Percentiles rank a stretch among this genome's conserved stretches.
These are phyloP conservation scores for Penicillium freii DNA, from an alignment of 2,329 filamentous ascomycete genomes.

Conservation along the genomic window DNA sequence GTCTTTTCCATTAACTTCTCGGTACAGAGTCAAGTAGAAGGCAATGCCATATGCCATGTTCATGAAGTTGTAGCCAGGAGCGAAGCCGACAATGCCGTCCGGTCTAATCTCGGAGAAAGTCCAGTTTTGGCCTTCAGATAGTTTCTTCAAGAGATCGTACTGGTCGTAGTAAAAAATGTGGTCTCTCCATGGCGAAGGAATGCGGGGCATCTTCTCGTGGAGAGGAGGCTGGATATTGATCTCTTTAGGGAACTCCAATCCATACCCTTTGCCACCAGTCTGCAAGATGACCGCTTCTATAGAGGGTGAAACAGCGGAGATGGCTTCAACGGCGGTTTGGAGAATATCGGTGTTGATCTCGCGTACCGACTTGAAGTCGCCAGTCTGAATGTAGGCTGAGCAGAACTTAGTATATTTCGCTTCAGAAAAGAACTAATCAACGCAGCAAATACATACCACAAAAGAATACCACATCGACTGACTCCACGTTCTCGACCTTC, in stretches of 20 bases:
- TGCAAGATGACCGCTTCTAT: slow-evolving; percentile 36
- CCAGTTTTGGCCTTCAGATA: slow-evolving; percentile 26
- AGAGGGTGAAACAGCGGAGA: slow-evolving; percentile 24
- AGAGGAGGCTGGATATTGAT: slow-evolving; percentile 29
- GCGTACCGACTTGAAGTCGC: slow-evolving; percentile 16
- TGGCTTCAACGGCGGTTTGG: slow-evolving; percentile 34
- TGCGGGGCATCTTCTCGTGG: slow-evolving; percentile 27
- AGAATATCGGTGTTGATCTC: slow-evolving; percentile 39
- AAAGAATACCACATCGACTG: slow-evolving; percentile 42
- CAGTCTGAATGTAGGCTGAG: slow-evolving; percentile 19
- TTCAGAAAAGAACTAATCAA: not conserved
- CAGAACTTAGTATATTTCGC: not conserved
- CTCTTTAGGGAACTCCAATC: slow-evolving; percentile 35
- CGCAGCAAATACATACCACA: slow-evolving; percentile 25
- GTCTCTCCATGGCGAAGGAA: slow-evolving; percentile 24
- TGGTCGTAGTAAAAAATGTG: slow-evolving; percentile 34
- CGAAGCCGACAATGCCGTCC: slow-evolving; percentile 29
- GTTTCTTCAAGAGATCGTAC: slow-evolving; percentile 19
- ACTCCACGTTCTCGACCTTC: slow-evolving; percentile 37
- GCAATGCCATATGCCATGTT: slow-evolving; percentile 25
- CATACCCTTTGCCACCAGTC: slow-evolving; percentile 42
- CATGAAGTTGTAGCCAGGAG: slow-evolving; percentile 24
- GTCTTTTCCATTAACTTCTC: slow-evolving; percentile 17
- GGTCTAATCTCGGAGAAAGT: slow-evolving; percentile 35
- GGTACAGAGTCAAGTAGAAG: slow-evolving; percentile 23